phyloP scores from a whole-genome alignment of 1,284 basidiomycete species.

The Cutaneotrichosporon dermatis region DNA sequence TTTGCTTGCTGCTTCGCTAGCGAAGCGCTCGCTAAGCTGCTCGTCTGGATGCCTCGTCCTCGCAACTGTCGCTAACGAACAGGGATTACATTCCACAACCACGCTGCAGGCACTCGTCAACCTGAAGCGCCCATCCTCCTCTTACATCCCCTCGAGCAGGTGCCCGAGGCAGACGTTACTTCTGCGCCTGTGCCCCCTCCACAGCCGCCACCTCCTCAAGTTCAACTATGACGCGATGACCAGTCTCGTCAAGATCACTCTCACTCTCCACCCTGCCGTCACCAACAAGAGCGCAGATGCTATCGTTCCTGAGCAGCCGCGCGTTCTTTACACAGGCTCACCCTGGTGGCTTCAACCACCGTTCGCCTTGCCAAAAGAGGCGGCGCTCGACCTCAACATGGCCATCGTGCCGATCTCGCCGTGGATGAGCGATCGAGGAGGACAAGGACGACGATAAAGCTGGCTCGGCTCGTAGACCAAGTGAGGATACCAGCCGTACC shows the following conservation, averaged over 20 bases:
- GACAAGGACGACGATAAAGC: slow-evolving; percentile 10
- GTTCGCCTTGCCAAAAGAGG: slow-evolving; percentile 66
- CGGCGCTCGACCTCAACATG: slow-evolving; percentile 38
- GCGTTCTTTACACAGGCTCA: slow-evolving; percentile 66
- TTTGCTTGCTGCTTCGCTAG: too few relatives aligned
- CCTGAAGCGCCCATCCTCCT: slow-evolving; percentile 75
- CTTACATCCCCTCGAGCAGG: slow-evolving; percentile 59
- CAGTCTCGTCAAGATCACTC: slow-evolving; percentile 68
- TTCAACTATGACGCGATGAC: slow-evolving; percentile 87
- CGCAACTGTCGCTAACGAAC: neutral
- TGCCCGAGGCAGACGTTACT: slow-evolving; percentile 49
- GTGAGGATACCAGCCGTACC: slow-evolving; percentile 29
- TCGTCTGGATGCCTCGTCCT: too few relatives aligned
- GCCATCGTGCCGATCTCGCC: slow-evolving; percentile 34
- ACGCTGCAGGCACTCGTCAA: slow-evolving; percentile 87
- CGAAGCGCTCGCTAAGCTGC: too few relatives aligned
- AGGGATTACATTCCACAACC: slow-evolving; percentile 67
- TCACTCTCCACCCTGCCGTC: slow-evolving; percentile 65
- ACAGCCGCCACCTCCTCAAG: slow-evolving; percentile 64
- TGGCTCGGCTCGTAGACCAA: neutral
- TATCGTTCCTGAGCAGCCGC: slow-evolving; percentile 42
- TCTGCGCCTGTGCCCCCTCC: slow-evolving; percentile 10
- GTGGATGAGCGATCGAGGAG: slow-evolving; percentile 9
- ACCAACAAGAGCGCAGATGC: slow-evolving; percentile 47
- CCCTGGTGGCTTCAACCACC: slow-evolving; percentile 73